phyloP scores from a whole-genome alignment of 192 early-diverging fungal genomes.

The Coemansia sp. region DNA sequence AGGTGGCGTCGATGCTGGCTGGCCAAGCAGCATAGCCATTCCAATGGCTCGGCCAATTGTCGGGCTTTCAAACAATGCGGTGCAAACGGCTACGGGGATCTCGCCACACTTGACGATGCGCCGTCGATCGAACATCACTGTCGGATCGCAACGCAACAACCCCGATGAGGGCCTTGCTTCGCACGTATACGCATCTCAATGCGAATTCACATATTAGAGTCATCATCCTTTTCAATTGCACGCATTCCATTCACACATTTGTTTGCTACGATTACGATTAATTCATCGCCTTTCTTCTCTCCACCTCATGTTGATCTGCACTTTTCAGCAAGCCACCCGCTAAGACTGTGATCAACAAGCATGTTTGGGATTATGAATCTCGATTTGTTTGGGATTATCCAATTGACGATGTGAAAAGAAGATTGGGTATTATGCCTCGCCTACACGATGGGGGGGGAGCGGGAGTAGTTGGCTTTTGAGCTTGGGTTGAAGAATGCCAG shows the following conservation, averaged over 20 bases:
- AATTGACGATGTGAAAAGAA: too few species aligned
- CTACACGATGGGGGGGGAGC: too few species aligned
- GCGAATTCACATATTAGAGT: conserved; percentile 16
- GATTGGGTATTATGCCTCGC: too few species aligned
- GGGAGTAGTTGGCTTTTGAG: not conserved
- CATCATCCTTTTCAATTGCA: not conserved
- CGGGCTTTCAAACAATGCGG: conserved; percentile 29
- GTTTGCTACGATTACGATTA: too few species aligned
- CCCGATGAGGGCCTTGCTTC: conserved; percentile 17
- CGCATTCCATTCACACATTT: too few species aligned
- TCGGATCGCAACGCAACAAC: conserved; percentile 25
- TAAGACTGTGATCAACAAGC: too few species aligned
- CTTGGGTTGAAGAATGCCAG: too few species aligned
- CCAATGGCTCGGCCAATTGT: conserved; percentile 27
- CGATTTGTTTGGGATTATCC: too few species aligned
- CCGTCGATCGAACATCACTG: conserved; percentile 39
- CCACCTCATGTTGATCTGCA: too few species aligned
- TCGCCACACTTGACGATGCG: conserved; percentile 29
- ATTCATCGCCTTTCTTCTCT: too few species aligned
- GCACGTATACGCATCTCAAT: conserved; percentile 17
- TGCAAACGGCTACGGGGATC: conserved; percentile 38
- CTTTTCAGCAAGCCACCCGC: too few species aligned
- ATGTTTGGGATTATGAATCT: too few species aligned
- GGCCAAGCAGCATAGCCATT: conserved; percentile 9
- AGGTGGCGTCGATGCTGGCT: conserved; percentile 1